A percentile compares a stretch with the other conserved stretches of the same genome.
Conservation (phyloP, 768 basidiomycete genomes). For the Gautieria morchelliformis region DNA sequence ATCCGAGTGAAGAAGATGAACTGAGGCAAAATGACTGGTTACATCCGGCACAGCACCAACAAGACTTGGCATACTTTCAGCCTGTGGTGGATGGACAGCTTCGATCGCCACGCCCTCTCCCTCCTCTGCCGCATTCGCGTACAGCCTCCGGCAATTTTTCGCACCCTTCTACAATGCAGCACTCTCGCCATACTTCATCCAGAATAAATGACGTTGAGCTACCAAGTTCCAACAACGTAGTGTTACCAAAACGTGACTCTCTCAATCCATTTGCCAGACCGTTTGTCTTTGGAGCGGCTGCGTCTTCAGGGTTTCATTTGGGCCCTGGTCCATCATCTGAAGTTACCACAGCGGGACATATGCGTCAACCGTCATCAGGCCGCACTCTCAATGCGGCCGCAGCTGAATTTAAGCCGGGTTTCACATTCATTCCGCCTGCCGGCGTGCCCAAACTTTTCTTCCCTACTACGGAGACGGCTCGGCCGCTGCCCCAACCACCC, state of each 20-base stretch:
- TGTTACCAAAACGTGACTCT: constrained; percentile 17
- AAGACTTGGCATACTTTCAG: constrained; percentile 2
- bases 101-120: constrained; percentile 35
- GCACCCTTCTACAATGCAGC: constrained; percentile 12
- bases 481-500: constrained; percentile 33
- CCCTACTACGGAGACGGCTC: constrained; percentile 16
- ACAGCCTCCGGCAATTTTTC: constrained; percentile 53
- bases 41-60: neutral
- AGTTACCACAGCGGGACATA: constrained; percentile 23
- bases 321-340: constrained; percentile 25
- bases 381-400: constrained; percentile 74
- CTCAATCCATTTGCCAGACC: constrained; percentile 78
- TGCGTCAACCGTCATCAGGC: constrained; percentile 38
- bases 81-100: constrained; percentile 1
- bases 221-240: constrained; percentile 14
- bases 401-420: constrained; percentile 74
- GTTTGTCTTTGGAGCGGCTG: constrained; percentile 58
- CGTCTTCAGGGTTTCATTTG: neutral
- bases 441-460: constrained; percentile 53
- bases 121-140: constrained; percentile 57
- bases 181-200: constrained; percentile 13
- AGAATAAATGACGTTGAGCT: constrained; percentile 10
- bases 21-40: neutral
- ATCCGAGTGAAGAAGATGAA: constrained; percentile 69
- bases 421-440: constrained; percentile 67